Percentiles rank a stretch among this genome's conserved stretches.
Conservation (phyloP, 2,329 filamentous ascomycete species). For the Botrytis fabae region DNA sequence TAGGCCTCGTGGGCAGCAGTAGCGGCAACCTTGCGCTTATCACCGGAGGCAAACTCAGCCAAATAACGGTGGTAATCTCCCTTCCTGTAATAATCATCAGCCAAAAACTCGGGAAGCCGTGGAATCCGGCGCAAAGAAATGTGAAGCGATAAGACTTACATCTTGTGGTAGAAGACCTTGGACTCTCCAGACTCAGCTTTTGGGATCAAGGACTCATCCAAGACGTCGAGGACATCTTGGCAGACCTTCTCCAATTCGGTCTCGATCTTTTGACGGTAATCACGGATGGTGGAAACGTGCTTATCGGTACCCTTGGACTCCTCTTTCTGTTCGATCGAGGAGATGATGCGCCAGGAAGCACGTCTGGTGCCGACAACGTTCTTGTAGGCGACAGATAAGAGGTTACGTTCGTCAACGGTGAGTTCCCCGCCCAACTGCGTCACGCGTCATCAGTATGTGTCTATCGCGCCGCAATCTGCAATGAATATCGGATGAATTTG, state of each 20-base stretch:
- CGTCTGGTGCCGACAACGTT: conserved; percentile 98
- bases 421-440: conserved; percentile 67
- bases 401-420: conserved; percentile 96
- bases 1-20: conserved; percentile 91
- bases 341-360: conserved; percentile 99
- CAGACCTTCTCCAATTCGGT: conserved; percentile 95
- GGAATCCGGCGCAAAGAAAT: conserved; percentile 21
- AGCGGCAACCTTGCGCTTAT: conserved; percentile 87
- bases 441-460: conserved; percentile 33
- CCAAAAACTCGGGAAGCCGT: conserved; percentile 26
- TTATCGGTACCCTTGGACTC: conserved; percentile 97
- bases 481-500: conserved; percentile 31
- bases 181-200: conserved; percentile 96
- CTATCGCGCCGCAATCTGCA: conserved; percentile 20
- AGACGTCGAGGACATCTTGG: conserved; percentile 93
- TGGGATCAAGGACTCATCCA: conserved; percentile 91
- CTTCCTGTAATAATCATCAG: conserved; percentile 62
- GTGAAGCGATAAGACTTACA: conserved; percentile 61
- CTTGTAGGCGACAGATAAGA: conserved; percentile 99
- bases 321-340: conserved; percentile 99
- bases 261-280: conserved; percentile 99
- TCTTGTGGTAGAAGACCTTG: conserved; percentile 99
- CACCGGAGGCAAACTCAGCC: conserved; percentile 87
- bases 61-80: conserved; percentile 96
- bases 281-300: conserved; percentile 90